These are phyloP conservation scores for Brassica rapa DNA, from an alignment of 345 rosid genomes.

Conservation along the genomic window DNA sequence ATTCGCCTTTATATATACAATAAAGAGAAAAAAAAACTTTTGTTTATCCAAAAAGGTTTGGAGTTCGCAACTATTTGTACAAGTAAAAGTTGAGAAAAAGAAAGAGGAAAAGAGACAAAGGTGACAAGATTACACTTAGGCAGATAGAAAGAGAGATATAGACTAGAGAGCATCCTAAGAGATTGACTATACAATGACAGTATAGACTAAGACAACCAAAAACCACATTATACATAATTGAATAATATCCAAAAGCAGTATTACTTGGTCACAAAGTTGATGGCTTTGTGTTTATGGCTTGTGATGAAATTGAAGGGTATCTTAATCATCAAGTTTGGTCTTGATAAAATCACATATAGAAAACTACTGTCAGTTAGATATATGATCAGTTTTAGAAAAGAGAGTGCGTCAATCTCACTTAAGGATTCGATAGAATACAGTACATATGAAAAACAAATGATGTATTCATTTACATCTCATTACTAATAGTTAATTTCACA, in stretches of 20 bases:
- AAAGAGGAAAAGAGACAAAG: conserved; percentile 15
- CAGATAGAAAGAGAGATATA: not conserved
- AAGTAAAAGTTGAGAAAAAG: conserved; percentile 17
- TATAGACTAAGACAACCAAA: conserved; percentile 4
- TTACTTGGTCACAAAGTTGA: conserved; percentile 10
- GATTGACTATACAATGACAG: not conserved
- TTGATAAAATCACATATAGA: not conserved
- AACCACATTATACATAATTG: not conserved
- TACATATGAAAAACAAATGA: not conserved
- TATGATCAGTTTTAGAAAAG: not conserved
- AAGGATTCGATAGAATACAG: not conserved
- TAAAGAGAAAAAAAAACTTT: conserved; percentile 17
- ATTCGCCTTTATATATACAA: not conserved
- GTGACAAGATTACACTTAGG: conserved; percentile 39
- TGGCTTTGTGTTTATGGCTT: not conserved
- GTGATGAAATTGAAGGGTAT: not conserved
- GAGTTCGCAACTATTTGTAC: not conserved
- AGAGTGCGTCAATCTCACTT: not conserved
- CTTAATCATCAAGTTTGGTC: conserved; percentile 5
- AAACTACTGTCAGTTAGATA: not conserved
- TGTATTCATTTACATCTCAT: not conserved
- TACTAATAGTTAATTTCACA: not conserved
- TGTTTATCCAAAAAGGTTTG: conserved; percentile 18
- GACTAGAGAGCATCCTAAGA: not conserved
- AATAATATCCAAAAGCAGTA: not conserved